Base-by-base conservation (phyloP, 163 green algal species). In the Scenedesmus sp. region DNA sequence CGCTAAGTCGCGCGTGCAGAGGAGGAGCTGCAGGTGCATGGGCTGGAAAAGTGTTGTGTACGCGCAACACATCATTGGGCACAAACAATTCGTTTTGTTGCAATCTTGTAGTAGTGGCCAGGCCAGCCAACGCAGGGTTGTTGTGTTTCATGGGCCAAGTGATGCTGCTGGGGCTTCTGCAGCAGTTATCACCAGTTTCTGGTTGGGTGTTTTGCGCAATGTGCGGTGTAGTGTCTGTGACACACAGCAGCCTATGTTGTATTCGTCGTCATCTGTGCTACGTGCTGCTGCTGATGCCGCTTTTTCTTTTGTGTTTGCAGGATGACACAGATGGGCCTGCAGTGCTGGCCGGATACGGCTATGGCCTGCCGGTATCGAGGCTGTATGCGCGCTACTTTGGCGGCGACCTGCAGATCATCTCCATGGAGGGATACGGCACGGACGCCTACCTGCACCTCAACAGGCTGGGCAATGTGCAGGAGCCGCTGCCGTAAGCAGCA, bases 391-490 rank as follows among this genome's bases (percentile, higher is more conserved):
- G 98, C 56, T 99, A 99, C 92, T 99, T 99, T 97, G 98, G 98
- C 1, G 98, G 98, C 0, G 98, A 99, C 93, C 94, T 99, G 90
- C 96, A 98, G 91, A 95, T 98, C 67, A 94, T 98, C 52, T 97
- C 94, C 83, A 98, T 98, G 96, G 96, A 98, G 90, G 96, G 97
- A 1, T 99, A 99, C 88, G 98, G 98, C 82, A 99, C 98, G n/a
- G 98, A 99, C 92, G 98, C 98, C 9, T 99, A 99, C 95, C 94
- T 99, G 76, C 98, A 99, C 94, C 94, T 99, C 4, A 99, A 99
- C 87, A 96, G 98, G 52, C 95, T 99, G 13, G 98, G 97, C 66
- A 98, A 99, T 90, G 95, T 96, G 34, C 95, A 99, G 94, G 98
- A 99, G 95, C 98, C 98, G 23, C 95, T 99, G 88, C 97, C 97